phyloP scores from a whole-genome alignment of 2,329 filamentous ascomycete species.

The Graphiopsis chlorocephala region DNA sequence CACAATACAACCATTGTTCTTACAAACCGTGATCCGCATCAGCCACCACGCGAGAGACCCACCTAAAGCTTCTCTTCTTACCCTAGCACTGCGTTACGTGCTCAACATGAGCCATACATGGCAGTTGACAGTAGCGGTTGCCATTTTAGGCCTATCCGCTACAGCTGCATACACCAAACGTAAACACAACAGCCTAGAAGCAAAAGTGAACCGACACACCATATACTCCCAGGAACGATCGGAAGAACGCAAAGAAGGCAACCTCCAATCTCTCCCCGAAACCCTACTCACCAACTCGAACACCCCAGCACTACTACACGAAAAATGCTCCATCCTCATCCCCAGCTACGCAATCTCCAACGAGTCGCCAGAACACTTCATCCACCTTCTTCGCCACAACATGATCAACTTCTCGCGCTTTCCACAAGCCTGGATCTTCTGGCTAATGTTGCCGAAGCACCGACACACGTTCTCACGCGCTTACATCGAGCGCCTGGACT shows the following conservation, averaged over 20 bases:
- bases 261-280: not conserved
- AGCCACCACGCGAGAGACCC: not conserved
- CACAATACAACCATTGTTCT: too few relatives aligned
- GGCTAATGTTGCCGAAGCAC: constrained; percentile 16
- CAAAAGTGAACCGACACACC: not conserved
- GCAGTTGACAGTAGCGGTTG: not conserved
- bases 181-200: not conserved
- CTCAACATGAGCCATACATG: not conserved
- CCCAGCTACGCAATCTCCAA: constrained; percentile 4
- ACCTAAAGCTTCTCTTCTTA: not conserved
- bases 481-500: constrained; percentile 21
- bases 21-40: too few relatives aligned
- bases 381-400: constrained; percentile 21
- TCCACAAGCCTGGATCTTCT: constrained; percentile 21
- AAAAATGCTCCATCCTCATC: not conserved
- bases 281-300: not conserved
- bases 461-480: constrained; percentile 21
- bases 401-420: constrained; percentile 20
- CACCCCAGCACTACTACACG: not conserved
- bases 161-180: not conserved
- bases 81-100: too few relatives aligned
- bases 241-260: not conserved
- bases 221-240: not conserved
- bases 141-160: not conserved
- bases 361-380: constrained; percentile 22